A percentile compares a stretch with the other conserved stretches of the same genome.
phyloP scores from a whole-genome alignment of 495 filamentous ascomycete genomes.

The Glonium stellatum region DNA sequence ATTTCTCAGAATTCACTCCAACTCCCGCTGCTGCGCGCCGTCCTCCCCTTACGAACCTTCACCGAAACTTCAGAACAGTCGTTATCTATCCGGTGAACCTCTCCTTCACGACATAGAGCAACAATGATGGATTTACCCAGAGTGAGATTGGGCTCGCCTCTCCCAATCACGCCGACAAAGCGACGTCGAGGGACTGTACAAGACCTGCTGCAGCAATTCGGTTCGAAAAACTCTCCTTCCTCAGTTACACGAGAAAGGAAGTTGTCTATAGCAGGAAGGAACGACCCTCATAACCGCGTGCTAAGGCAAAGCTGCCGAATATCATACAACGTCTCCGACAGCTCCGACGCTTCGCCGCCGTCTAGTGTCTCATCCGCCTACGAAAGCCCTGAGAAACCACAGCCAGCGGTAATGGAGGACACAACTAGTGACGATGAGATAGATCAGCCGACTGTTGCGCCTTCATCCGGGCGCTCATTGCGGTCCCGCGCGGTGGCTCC shows the following conservation, averaged over 20 bases:
- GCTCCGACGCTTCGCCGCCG: neutral
- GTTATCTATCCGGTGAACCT: neutral
- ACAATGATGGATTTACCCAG: conserved; percentile 9
- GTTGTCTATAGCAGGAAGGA: neutral
- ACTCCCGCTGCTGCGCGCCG: too few relatives aligned
- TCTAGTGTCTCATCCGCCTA: neutral
- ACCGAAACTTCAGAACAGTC: neutral
- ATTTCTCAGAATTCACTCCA: too few relatives aligned
- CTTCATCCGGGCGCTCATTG: neutral
- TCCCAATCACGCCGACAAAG: conserved; percentile 19
- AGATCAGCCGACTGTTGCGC: neutral
- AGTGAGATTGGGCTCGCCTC: neutral
- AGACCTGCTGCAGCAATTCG: conserved; percentile 18
- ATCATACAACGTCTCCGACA: neutral
- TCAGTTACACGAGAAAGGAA: conserved; percentile 18
- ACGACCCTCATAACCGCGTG: neutral
- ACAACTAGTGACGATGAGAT: neutral
- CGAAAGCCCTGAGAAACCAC: neutral
- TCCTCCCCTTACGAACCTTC: too few relatives aligned
- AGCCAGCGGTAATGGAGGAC: neutral
- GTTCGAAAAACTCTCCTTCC: conserved; percentile 11
- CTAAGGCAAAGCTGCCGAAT: neutral
- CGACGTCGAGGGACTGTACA: conserved; percentile 7
- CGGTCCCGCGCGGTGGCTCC: neutral
- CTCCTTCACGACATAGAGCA: neutral